A percentile compares a stretch with the other conserved stretches of the same genome.
phyloP scores from a whole-genome alignment of 176 grass and related monocot species.

The Hyparrhenia diplandra region DNA sequence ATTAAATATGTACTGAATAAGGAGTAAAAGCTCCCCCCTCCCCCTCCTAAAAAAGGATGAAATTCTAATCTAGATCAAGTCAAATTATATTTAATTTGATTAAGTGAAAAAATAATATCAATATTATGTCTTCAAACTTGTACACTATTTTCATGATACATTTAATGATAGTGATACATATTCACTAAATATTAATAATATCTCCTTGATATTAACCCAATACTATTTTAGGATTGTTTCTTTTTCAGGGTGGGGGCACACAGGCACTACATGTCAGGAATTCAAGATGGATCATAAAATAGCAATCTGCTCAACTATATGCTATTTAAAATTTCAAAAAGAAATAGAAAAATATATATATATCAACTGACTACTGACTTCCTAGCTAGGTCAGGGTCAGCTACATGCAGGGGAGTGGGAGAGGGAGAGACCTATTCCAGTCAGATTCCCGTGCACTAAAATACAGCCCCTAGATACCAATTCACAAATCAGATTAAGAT shows the following conservation, averaged over 20 bases:
- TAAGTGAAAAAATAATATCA: neutral
- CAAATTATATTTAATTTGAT: neutral
- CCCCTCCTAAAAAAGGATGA: neutral
- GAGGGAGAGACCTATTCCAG: conserved; percentile 18
- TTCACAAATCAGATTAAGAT: conserved; percentile 27
- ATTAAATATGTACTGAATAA: neutral
- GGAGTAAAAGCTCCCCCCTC: neutral
- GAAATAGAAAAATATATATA: neutral
- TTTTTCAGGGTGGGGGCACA: neutral
- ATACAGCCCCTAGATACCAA: neutral
- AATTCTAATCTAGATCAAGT: too few species aligned
- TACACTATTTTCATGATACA: neutral
- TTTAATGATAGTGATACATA: neutral
- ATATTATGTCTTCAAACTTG: neutral
- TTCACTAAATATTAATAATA: neutral
- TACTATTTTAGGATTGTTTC: neutral
- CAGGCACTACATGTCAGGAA: conserved; percentile 6
- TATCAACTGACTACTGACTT: neutral
- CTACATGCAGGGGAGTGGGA: too few species aligned
- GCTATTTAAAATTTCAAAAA: neutral
- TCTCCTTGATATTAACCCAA: neutral
- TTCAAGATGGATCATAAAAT: neutral
- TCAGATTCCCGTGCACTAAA: conserved; percentile 9
- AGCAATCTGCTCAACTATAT: neutral
- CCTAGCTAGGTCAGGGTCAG: conserved; percentile 38